Conservation (phyloP, 768 basidiomycete genomes). For the Cubamyces sp. region DNA sequence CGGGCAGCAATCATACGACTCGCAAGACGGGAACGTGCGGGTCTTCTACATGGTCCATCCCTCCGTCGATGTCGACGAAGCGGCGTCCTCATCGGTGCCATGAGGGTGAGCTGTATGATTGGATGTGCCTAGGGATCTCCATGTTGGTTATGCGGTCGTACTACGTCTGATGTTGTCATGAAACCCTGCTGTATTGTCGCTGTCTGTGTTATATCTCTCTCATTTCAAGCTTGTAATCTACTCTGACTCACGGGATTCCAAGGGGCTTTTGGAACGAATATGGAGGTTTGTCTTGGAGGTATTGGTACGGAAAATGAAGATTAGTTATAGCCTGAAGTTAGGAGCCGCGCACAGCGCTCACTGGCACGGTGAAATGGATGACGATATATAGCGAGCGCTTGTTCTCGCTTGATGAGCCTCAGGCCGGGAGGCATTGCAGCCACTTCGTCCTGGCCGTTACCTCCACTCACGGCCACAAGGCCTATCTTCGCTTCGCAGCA, state of each 20-base stretch:
- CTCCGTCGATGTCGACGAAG: slow-evolving; percentile 70
- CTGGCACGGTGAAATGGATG: slow-evolving; percentile 12
- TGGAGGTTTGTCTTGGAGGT: no score
- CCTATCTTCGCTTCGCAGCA: not conserved
- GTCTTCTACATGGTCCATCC: slow-evolving; percentile 93
- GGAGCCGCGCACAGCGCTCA: no score
- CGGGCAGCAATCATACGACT: slow-evolving; percentile 50
- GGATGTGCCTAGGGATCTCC: not conserved
- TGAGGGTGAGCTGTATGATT: not conserved
- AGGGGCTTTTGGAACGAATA: no score
- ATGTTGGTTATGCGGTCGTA: not conserved
- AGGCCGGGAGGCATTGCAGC: slow-evolving; percentile 23
- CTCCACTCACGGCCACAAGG: not conserved
- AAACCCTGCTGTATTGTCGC: slow-evolving; percentile 18
- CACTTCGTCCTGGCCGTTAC: slow-evolving; percentile 11
- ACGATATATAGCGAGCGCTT: slow-evolving; percentile 10
- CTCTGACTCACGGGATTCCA: not conserved
- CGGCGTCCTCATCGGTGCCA: slow-evolving; percentile 40
- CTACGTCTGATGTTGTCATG: slow-evolving; percentile 8
- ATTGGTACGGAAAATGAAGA: no score
- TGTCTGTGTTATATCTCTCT: slow-evolving; percentile 8
- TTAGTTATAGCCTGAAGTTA: no score
- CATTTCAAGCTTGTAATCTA: slow-evolving; percentile 15
- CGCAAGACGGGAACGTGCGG: slow-evolving; percentile 58
- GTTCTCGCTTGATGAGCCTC: slow-evolving; percentile 2